Evolutionary conservation across 2,329 filamentous ascomycete species (phyloP).

Genomic region (Penicillium sclerotigenum): DNA sequence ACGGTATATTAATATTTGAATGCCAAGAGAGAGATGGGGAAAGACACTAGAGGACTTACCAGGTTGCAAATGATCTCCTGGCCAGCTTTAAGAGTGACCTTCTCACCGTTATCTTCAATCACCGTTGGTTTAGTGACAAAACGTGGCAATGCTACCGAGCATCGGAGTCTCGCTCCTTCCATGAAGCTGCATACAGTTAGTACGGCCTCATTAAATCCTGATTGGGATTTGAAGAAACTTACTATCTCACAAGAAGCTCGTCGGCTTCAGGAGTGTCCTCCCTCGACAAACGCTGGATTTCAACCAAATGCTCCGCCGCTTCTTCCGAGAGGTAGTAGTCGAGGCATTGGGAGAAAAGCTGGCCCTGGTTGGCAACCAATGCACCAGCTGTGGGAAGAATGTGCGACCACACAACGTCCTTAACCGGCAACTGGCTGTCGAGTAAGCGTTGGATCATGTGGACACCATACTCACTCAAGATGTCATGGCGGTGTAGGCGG

Average conservation of each 20-base stretch:
- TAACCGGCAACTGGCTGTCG: constrained; percentile 44
- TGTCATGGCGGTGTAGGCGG: constrained; percentile 39
- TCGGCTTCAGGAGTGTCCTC: constrained; percentile 46
- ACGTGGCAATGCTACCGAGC: constrained; percentile 39
- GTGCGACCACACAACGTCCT: constrained; percentile 56
- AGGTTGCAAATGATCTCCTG: constrained; percentile 38
- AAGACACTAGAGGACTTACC: constrained; percentile 24
- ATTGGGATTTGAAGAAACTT: constrained; percentile 14
- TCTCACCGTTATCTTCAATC: constrained; percentile 35
- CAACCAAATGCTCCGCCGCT: constrained; percentile 47
- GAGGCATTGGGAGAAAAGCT: constrained; percentile 56
- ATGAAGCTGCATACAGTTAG: constrained; percentile 34
- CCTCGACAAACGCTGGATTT: constrained; percentile 49
- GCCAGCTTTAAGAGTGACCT: constrained; percentile 34
- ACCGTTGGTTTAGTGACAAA: constrained; percentile 33
- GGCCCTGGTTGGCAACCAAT: constrained; percentile 56
- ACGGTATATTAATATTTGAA: neutral
- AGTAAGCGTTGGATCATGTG: constrained; percentile 56
- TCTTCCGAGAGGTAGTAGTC: constrained; percentile 56
- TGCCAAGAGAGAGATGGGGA: neutral
- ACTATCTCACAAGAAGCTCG: constrained; percentile 52
- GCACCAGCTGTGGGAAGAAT: constrained; percentile 57
- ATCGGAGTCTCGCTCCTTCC: constrained; percentile 40
- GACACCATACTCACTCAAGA: constrained; percentile 52
- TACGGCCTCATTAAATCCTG: neutral